A percentile compares a stretch with the other conserved stretches of the same genome.
Conservation (phyloP, 2,329 filamentous ascomycete genomes). For the Parastagonospora avenae region DNA sequence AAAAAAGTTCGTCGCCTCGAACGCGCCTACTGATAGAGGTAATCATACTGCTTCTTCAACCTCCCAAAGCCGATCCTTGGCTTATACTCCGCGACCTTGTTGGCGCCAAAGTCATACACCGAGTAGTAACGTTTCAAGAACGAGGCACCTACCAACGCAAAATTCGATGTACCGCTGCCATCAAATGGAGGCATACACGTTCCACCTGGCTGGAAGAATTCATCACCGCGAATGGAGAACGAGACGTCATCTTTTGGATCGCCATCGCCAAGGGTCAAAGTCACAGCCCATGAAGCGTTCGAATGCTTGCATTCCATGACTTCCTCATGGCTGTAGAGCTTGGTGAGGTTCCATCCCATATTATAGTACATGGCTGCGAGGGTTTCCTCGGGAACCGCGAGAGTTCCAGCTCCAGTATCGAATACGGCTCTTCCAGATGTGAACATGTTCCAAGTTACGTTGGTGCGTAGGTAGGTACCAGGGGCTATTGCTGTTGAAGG, state of each 20-base stretch:
- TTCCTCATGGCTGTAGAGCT: conserved; percentile 14
- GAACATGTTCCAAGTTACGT: conserved; percentile 8
- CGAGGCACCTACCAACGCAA: conserved; percentile 15
- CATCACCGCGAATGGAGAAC: conserved; percentile 14
- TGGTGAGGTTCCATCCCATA: conserved; percentile 23
- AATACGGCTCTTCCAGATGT: conserved; percentile 13
- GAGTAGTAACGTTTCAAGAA: conserved; percentile 18
- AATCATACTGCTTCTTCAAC: conserved; percentile 22
- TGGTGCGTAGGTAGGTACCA: conserved; percentile 7
- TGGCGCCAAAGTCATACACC: conserved; percentile 20
- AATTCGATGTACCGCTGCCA: background rate
- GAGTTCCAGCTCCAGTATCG: conserved; percentile 23
- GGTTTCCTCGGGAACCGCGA: conserved; percentile 14
- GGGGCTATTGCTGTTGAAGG: background rate
- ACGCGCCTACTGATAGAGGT: background rate
- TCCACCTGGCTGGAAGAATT: conserved; percentile 5
- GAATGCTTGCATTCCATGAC: conserved; percentile 17
- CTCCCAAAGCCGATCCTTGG: conserved; percentile 22
- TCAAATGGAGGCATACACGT: conserved; percentile 25
- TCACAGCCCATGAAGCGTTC: conserved; percentile 24
- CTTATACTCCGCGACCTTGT: conserved; percentile 15
- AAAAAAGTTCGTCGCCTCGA: too few species aligned
- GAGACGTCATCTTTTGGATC: conserved; percentile 11
- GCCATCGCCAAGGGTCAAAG: conserved; percentile 17
- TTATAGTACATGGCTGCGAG: conserved; percentile 21